phyloP scores from a whole-genome alignment of 768 basidiomycete species.

The Cyclocybe aegerita region DNA sequence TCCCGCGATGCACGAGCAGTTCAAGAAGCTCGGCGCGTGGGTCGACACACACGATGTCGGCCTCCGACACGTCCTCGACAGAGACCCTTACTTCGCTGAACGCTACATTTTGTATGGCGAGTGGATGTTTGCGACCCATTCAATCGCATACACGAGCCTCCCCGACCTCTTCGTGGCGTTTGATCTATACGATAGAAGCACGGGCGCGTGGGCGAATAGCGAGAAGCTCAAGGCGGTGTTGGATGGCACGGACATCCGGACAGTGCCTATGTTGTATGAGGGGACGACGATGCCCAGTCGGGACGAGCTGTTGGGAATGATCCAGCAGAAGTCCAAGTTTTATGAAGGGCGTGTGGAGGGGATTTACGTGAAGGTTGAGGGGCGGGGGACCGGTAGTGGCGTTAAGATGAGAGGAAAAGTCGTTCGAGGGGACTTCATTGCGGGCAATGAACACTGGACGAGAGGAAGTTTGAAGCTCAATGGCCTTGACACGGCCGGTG shows the following conservation, averaged over 20 bases:
- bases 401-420: slow-evolving; percentile 52
- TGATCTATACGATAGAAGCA: slow-evolving; percentile 56
- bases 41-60: slow-evolving; percentile 47
- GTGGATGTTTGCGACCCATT: slow-evolving; percentile 63
- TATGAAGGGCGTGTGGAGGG: slow-evolving; percentile 52
- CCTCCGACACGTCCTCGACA: slow-evolving; percentile 40
- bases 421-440: slow-evolving; percentile 59
- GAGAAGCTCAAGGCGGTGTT: slow-evolving; percentile 32
- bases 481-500: slow-evolving; percentile 1
- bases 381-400: slow-evolving; percentile 16
- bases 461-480: slow-evolving; percentile 30
- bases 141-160: slow-evolving; percentile 53
- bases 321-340: slow-evolving; percentile 38
- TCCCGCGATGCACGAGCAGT: slow-evolving; percentile 57
- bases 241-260: slow-evolving; percentile 34
- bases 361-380: slow-evolving; percentile 57
- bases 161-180: slow-evolving; percentile 60
- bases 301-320: slow-evolving; percentile 40
- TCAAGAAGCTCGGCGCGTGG: slow-evolving; percentile 57
- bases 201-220: slow-evolving; percentile 38
- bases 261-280: slow-evolving; percentile 44
- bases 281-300: slow-evolving; percentile 37
- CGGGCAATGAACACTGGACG: slow-evolving; percentile 64
- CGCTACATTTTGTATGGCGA: slow-evolving; percentile 64
- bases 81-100: slow-evolving; percentile 52